These are phyloP conservation scores for Chlamydomonas sp. DNA, from an alignment of 139 green algal species.

Conservation along the genomic window DNA sequence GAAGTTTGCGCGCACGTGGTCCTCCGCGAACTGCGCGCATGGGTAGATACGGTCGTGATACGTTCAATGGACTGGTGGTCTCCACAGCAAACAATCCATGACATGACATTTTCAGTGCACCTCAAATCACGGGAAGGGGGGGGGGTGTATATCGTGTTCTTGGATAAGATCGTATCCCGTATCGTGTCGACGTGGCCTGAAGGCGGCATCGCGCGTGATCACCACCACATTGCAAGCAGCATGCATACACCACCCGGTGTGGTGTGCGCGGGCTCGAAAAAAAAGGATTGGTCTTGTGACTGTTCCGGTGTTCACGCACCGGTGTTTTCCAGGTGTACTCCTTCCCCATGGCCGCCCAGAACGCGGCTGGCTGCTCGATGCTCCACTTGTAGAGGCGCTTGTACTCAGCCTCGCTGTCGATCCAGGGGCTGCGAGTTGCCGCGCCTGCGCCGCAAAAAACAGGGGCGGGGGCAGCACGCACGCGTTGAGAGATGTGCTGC, in stretches of 20 bases:
- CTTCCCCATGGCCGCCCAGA: constrained; percentile 67
- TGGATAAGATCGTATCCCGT: no score
- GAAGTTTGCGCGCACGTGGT: constrained; percentile 8
- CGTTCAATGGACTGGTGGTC: neutral
- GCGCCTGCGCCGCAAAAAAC: neutral
- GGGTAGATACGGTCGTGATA: neutral
- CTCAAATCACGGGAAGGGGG: no score
- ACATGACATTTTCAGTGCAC: no score
- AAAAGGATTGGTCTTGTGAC: no score
- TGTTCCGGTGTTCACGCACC: no score
- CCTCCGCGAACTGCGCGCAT: neutral
- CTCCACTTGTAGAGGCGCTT: constrained; percentile 63
- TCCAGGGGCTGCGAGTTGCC: neutral
- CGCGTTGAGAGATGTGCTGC: no score
- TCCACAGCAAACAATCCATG: no score
- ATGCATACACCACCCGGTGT: neutral
- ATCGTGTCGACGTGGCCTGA: no score
- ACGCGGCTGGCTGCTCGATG: constrained; percentile 65
- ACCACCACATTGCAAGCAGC: neutral
- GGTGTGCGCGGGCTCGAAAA: no score
- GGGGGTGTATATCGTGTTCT: no score
- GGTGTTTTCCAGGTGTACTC: constrained; percentile 68
- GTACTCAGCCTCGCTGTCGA: constrained; percentile 48
- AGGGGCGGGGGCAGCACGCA: neutral
- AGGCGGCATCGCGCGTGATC: no score